Evolutionary conservation across 1,284 basidiomycete species (phyloP), one percentile per base, ranked within the genome.

Genomic region (Singerocomus rubriflavus): DNA sequence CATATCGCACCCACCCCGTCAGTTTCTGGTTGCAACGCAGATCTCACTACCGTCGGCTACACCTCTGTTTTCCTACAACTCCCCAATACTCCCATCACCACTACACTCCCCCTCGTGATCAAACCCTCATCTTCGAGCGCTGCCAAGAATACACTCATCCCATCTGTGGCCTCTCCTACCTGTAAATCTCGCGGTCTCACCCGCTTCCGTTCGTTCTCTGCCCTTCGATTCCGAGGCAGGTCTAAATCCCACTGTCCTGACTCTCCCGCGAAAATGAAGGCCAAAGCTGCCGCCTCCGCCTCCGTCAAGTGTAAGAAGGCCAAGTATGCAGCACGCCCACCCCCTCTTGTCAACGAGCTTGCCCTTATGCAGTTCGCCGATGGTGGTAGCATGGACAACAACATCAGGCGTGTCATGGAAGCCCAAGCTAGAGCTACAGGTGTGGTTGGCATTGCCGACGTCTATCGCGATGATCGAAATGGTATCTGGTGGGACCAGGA

Each of bases 401-500:
- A 84, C 50, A 76, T 79, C 37, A 72, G 74, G 51, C 76, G 76
- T n/a, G 63, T 79, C 38, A 79, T 83, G 72, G 72, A 78, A 42
- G 67, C 71, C 8, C 80, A 79, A 45, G 81, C 80, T 12, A 75
- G 73, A 57, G 70, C 69, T 12, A 56, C 57, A 1, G 72, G 71
- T 8, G 27, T 33, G 4, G 57, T 61, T 11, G 75, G 73, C 29
- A 75, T 81, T 8, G 71, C 66, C 8, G 78, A 74, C 33, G 74
- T 83, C 4, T 78, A 79, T 62, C 73, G 81, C 8, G 85, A 88
- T 50, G 80, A 67, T 1, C 68, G 74, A 21, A 84, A 84, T 27
- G 76, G 77, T 0, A 53, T 87, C n/a, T 88, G 85, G 83, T 74
- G 77, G 68, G 85, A 88, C 59, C 77, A 75, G 49, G 82, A 85